Percentiles rank a stretch among this genome's conserved stretches.
Evolutionary conservation across 169 alveolate genomes (phyloP).

Genomic region (Plasmodium yoelii): DNA sequence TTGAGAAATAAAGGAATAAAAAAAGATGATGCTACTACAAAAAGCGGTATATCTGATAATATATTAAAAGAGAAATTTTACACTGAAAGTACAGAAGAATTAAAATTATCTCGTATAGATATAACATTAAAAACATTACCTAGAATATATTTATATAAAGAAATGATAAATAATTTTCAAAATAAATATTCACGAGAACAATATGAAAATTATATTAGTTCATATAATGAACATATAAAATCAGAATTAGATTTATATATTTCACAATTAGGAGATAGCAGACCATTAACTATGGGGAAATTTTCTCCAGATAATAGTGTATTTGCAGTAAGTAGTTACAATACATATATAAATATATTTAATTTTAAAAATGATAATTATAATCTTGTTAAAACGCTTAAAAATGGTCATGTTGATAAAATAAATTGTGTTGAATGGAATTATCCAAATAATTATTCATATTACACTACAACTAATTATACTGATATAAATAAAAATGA

Average conservation of each 20-base stretch:
- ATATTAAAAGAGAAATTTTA: constrained; percentile 78
- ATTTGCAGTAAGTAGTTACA: constrained; percentile 78
- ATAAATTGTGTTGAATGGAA: constrained; percentile 86
- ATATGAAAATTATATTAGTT: constrained; percentile 80
- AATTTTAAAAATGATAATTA: constrained; percentile 76
- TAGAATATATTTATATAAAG: constrained; percentile 76
- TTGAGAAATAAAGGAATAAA: constrained; percentile 69
- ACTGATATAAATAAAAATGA: constrained; percentile 62
- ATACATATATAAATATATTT: constrained; percentile 76
- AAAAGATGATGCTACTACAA: constrained; percentile 8
- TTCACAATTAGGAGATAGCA: constrained; percentile 84
- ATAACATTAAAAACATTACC: constrained; percentile 76
- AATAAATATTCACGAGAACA: constrained; percentile 77
- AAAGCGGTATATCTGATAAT: not conserved
- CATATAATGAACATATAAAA: constrained; percentile 79
- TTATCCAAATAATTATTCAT: constrained; percentile 76
- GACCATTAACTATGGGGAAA: constrained; percentile 86
- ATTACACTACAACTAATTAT: constrained; percentile 70
- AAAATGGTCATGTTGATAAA: constrained; percentile 81
- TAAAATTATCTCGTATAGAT: constrained; percentile 77
- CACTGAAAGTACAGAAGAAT: constrained; percentile 79
- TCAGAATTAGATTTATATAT: constrained; percentile 77
- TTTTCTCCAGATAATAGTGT: constrained; percentile 84
- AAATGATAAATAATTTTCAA: constrained; percentile 79
- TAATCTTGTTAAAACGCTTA: constrained; percentile 70